Evolutionary conservation across 331 rosid genomes (phyloP).

Genomic region (Saraca asoca): DNA sequence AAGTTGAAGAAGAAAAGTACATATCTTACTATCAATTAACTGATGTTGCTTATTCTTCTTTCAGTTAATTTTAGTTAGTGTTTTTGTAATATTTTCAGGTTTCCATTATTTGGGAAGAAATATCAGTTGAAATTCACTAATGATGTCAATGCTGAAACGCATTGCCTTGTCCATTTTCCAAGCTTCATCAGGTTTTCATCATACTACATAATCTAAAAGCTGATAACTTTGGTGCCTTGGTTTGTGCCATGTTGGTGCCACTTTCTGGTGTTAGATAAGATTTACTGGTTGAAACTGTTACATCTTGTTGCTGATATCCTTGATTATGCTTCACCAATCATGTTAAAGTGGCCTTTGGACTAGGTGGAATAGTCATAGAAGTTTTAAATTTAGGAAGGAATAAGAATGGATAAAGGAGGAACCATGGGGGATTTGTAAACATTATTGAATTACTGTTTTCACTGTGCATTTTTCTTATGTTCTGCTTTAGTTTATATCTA

Average conservation of each 20-base stretch:
- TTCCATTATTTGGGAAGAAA: slow-evolving; percentile 94
- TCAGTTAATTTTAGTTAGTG: slow-evolving; percentile 21
- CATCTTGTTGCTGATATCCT: no score
- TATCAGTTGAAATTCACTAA: slow-evolving; percentile 83
- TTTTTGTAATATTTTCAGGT: slow-evolving; percentile 54
- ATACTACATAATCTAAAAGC: slow-evolving; percentile 21
- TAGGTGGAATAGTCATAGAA: neutral
- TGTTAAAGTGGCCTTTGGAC: slow-evolving; percentile 17
- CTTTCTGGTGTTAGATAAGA: slow-evolving; percentile 16
- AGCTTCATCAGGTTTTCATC: slow-evolving; percentile 84
- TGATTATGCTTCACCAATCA: slow-evolving; percentile 23
- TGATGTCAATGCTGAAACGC: slow-evolving; percentile 75
- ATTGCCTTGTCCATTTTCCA: slow-evolving; percentile 94
- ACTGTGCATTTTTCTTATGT: neutral
- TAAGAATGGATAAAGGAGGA: neutral
- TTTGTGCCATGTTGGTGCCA: slow-evolving; percentile 13
- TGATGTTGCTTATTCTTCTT: slow-evolving; percentile 26
- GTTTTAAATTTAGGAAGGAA: slow-evolving; percentile 2
- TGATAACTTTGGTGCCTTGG: slow-evolving; percentile 21
- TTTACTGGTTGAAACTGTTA: neutral
- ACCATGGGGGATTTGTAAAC: neutral
- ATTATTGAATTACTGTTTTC: neutral
- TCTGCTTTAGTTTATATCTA: slow-evolving; percentile 17
- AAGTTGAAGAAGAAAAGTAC: slow-evolving; percentile 98
- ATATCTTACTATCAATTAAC: slow-evolving; percentile 29